Conservation (phyloP, 257 asterid species). For the Handroanthus guayacan region DNA sequence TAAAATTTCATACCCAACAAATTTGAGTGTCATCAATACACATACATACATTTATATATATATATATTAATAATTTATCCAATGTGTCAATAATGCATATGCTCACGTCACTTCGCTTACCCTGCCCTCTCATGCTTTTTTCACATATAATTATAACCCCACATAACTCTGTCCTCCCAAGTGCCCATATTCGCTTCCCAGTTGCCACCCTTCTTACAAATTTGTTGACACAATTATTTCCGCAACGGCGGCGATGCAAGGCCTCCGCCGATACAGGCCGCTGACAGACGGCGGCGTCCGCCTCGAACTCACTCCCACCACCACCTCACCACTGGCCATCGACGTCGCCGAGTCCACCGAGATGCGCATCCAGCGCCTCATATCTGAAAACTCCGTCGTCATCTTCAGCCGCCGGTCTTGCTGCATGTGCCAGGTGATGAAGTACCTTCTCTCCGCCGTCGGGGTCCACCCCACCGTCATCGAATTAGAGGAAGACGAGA, state of each 20-base stretch:
- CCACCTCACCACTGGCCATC: constrained; percentile 71
- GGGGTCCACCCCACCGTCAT: constrained; percentile 92
- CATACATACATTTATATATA: too few species aligned
- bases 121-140: not conserved
- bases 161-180: constrained; percentile 1
- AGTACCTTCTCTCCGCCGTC: constrained; percentile 61
- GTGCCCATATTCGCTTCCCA: not conserved
- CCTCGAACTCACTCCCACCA: constrained; percentile 65
- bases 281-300: constrained; percentile 60
- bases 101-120: not conserved
- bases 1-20: too few species aligned
- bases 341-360: constrained; percentile 70
- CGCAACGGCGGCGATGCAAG: constrained; percentile 54
- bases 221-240: not conserved
- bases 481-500: constrained; percentile 83
- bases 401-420: constrained; percentile 86
- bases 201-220: not conserved
- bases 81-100: not conserved
- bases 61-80: too few species aligned
- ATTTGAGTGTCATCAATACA: too few species aligned
- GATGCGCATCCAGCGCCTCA: constrained; percentile 80
- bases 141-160: constrained; percentile 21
- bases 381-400: constrained; percentile 78
- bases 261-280: constrained; percentile 44
- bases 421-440: constrained; percentile 96